Conservation (phyloP, 1,284 basidiomycete species). For the Ceratobasidium sp. region DNA sequence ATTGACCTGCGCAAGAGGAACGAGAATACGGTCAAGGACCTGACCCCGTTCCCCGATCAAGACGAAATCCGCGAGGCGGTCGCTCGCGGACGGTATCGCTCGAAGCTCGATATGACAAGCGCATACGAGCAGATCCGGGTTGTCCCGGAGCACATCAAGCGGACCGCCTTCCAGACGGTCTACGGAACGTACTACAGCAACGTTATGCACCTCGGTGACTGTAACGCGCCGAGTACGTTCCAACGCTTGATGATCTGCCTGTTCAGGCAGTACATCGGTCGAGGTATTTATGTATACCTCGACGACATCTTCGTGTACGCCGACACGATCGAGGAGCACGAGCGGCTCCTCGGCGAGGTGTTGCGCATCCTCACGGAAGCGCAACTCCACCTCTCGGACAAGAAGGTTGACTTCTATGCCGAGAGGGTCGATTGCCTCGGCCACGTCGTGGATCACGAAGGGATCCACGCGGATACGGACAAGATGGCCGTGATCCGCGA, state of each 20-base stretch:
- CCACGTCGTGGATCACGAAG: constrained; percentile 55
- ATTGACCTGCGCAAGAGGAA: constrained; percentile 62
- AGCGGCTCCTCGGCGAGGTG: constrained; percentile 55
- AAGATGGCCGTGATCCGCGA: constrained; percentile 7
- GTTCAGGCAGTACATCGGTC: constrained; percentile 52
- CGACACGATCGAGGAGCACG: constrained; percentile 57
- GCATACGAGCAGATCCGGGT: constrained; percentile 60
- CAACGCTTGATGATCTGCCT: constrained; percentile 57
- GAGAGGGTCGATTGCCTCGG: constrained; percentile 56
- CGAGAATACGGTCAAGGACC: constrained; percentile 58
- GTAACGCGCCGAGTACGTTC: constrained; percentile 54
- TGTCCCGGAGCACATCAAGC: constrained; percentile 55
- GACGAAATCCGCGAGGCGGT: constrained; percentile 55
- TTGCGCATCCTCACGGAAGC: constrained; percentile 55
- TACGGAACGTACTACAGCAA: constrained; percentile 59
- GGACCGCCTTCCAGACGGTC: constrained; percentile 53
- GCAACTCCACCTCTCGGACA: constrained; percentile 54
- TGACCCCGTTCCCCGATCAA: constrained; percentile 60
- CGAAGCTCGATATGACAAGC: constrained; percentile 57
- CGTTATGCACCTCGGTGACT: constrained; percentile 57
- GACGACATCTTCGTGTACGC: constrained; percentile 56
- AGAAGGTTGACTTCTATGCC: constrained; percentile 56
- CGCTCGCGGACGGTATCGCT: constrained; percentile 50
- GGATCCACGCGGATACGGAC: constrained; percentile 49
- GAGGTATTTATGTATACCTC: constrained; percentile 52